phyloP scores from a whole-genome alignment of 2,329 filamentous ascomycete species.

The Rhinocladiella mackenziei region DNA sequence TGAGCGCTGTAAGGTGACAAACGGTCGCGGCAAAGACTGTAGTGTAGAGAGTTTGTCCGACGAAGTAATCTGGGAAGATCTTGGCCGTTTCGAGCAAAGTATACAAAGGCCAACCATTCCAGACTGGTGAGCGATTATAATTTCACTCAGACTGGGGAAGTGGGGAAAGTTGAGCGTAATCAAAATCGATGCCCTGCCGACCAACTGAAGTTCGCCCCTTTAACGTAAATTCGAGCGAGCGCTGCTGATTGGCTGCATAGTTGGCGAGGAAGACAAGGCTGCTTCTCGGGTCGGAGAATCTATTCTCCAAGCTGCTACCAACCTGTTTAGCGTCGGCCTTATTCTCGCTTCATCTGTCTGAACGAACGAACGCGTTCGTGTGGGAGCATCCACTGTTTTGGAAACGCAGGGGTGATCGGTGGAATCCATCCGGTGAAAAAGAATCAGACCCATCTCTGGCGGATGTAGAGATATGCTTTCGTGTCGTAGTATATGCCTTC shows the following conservation, averaged over 20 bases:
- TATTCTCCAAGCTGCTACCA: slow-evolving; percentile 17
- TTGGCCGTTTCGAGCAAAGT: slow-evolving; percentile 3
- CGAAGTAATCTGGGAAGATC: slow-evolving; percentile 1
- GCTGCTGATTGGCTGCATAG: slow-evolving; percentile 9
- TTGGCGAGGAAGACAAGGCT: neutral
- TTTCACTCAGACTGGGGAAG: slow-evolving; percentile 3
- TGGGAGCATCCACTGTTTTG: too few species aligned
- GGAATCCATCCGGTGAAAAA: too few species aligned
- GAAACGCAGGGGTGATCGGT: too few species aligned
- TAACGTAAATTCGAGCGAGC: slow-evolving; percentile 20
- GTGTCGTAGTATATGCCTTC: too few species aligned
- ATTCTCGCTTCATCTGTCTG: slow-evolving; percentile 2
- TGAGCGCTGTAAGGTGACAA: slow-evolving; percentile 1
- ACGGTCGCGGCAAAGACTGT: neutral
- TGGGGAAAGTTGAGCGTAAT: neutral
- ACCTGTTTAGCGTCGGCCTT: slow-evolving; percentile 7
- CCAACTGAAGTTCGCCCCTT: too few species aligned
- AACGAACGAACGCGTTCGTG: too few species aligned
- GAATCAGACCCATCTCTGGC: too few species aligned
- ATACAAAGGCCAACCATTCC: neutral
- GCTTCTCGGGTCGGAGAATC: slow-evolving; percentile 20
- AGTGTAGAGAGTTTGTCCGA: slow-evolving; percentile 12
- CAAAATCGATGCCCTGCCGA: too few species aligned
- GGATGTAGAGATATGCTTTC: too few species aligned
- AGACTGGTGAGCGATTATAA: neutral